A percentile compares a stretch with the other conserved stretches of the same genome.
These are phyloP conservation scores for Fusarium mexicanum DNA, from an alignment of 2,329 filamentous ascomycete species.

Conservation along the genomic window DNA sequence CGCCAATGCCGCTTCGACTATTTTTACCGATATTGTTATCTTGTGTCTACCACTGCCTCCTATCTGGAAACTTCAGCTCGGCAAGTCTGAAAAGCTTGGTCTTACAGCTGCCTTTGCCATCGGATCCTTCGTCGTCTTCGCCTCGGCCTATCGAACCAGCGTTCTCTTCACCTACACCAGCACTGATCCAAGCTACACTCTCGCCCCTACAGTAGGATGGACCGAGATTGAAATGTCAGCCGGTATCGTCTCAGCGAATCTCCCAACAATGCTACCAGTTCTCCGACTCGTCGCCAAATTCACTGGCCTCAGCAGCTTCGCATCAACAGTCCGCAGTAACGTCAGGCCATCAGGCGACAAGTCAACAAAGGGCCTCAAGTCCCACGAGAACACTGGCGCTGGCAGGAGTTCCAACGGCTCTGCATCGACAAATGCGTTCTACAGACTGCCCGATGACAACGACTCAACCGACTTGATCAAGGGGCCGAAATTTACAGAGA, in stretches of 20 bases:
- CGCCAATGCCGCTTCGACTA: constrained; percentile 58
- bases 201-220: constrained; percentile 58
- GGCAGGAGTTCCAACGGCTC: constrained; percentile 17
- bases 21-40: constrained; percentile 58
- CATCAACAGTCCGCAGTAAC: constrained; percentile 21
- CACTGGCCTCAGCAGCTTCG: constrained; percentile 46
- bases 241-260: constrained; percentile 63
- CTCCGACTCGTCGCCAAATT: constrained; percentile 53
- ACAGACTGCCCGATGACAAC: constrained; percentile 47
- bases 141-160: constrained; percentile 58
- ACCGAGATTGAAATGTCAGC: constrained; percentile 59
- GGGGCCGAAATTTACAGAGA: not conserved
- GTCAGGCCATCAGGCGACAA: constrained; percentile 30
- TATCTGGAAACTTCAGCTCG: constrained; percentile 57
- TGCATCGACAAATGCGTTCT: constrained; percentile 40
- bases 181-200: constrained; percentile 56
- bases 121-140: constrained; percentile 59
- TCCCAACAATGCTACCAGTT: constrained; percentile 61
- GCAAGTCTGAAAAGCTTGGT: constrained; percentile 54
- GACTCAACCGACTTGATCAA: constrained; percentile 41
- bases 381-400: not conserved
- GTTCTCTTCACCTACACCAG: constrained; percentile 56
- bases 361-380: constrained; percentile 30
- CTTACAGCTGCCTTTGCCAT: constrained; percentile 56
- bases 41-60: constrained; percentile 56